phyloP scores from a whole-genome alignment of 2,329 filamentous ascomycete species.

The Aureobasidium namibiae region DNA sequence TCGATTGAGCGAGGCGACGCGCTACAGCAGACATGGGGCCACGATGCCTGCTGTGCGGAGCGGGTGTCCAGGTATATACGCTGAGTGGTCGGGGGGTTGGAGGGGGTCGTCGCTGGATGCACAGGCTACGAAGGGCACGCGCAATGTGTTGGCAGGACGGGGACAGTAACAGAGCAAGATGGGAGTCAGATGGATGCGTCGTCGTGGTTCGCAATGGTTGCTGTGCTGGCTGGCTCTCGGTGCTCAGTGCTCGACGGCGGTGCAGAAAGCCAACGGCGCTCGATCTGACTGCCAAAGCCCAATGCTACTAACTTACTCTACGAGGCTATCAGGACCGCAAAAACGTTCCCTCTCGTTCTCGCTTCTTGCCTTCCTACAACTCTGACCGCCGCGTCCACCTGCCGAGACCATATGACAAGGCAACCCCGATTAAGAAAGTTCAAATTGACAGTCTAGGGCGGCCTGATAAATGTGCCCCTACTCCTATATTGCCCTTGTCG shows the following conservation, averaged over 20 bases:
- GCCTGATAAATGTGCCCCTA: background rate
- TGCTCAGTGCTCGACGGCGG: background rate
- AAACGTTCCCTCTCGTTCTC: background rate
- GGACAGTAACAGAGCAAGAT: background rate
- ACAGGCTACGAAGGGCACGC: background rate
- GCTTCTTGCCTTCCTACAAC: background rate
- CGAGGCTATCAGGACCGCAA: background rate
- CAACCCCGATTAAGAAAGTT: background rate
- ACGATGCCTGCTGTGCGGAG: constrained; percentile 11
- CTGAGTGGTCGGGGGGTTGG: background rate
- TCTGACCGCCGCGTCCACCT: background rate
- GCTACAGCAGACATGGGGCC: constrained; percentile 13
- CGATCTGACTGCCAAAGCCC: background rate
- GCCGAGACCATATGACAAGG: background rate
- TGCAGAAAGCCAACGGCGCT: constrained; percentile 5
- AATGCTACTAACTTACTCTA: no score
- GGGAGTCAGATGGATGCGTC: background rate
- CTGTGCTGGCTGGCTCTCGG: background rate
- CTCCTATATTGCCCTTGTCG: background rate
- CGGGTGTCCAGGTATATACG: constrained; percentile 1
- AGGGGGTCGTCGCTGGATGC: background rate
- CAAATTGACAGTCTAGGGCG: background rate
- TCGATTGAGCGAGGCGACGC: constrained; percentile 8
- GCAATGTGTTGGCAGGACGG: background rate
- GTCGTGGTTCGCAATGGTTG: background rate